phyloP scores from a whole-genome alignment of 2,329 filamentous ascomycete genomes.

The Ilyonectria destructans region DNA sequence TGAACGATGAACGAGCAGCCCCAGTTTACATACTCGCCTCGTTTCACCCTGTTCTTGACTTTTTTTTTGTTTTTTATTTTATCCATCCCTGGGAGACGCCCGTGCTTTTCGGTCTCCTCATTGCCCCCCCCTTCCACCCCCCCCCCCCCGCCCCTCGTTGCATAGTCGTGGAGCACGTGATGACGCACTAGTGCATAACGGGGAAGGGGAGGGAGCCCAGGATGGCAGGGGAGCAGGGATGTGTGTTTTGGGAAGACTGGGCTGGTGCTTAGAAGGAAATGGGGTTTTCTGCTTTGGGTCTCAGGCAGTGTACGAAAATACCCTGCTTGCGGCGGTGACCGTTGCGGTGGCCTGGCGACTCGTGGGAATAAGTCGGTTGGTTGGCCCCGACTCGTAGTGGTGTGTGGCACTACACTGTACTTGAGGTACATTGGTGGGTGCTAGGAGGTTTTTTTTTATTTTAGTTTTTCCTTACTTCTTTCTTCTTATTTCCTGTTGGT shows the following conservation, averaged over 20 bases:
- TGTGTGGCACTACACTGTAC: slow-evolving; percentile 21
- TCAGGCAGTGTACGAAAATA: slow-evolving; percentile 1
- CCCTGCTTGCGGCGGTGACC: slow-evolving; percentile 20
- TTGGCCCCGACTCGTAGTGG: slow-evolving; percentile 4
- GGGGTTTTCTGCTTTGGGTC: neutral
- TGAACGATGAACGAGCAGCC: neutral
- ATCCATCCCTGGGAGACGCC: neutral
- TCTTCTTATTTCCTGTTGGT: slow-evolving; percentile 11
- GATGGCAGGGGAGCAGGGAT: slow-evolving; percentile 2
- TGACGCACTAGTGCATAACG: slow-evolving; percentile 12
- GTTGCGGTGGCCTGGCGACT: slow-evolving; percentile 22
- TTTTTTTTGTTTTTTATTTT: slow-evolving; percentile 2
- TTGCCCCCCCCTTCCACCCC: neutral
- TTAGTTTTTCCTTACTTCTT: slow-evolving; percentile 24
- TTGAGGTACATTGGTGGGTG: slow-evolving; percentile 27
- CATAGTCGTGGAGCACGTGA: slow-evolving; percentile 28
- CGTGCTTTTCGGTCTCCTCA: slow-evolving; percentile 2
- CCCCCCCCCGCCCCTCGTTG: neutral
- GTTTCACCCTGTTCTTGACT: slow-evolving; percentile 1
- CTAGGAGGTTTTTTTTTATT: slow-evolving; percentile 21
- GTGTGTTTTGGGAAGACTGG: neutral
- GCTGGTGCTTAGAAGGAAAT: neutral
- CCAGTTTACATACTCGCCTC: neutral
- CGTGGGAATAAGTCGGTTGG: slow-evolving; percentile 7
- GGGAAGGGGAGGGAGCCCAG: neutral